Percentiles rank a stretch among this genome's conserved stretches.
Evolutionary conservation across 2,329 filamentous ascomycete species (phyloP).

Genomic region (Neoascochyta sp.): DNA sequence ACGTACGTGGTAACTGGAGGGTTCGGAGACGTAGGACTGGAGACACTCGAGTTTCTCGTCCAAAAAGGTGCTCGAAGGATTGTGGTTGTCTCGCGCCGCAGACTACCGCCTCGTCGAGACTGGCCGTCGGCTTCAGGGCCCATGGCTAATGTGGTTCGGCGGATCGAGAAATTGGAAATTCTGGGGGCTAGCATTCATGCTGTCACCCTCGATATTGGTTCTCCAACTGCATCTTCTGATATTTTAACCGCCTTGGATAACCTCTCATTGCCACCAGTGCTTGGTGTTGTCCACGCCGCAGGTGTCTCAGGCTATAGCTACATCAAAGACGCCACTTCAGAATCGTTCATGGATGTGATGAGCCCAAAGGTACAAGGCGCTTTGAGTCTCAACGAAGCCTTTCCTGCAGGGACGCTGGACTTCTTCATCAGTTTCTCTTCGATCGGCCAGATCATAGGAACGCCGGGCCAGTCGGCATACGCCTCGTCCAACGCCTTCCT

Average conservation of each 20-base stretch:
- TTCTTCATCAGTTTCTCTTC: constrained; percentile 29
- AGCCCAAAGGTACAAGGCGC: constrained; percentile 30
- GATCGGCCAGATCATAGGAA: constrained; percentile 22
- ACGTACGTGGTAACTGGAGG: constrained; percentile 47
- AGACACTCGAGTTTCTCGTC: constrained; percentile 37
- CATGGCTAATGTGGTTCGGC: constrained; percentile 9
- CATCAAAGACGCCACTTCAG: constrained; percentile 28
- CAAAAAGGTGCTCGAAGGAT: constrained; percentile 43
- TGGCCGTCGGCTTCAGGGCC: constrained; percentile 21
- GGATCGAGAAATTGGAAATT: constrained; percentile 16
- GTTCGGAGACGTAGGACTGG: constrained; percentile 42
- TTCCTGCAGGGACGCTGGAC: constrained; percentile 26
- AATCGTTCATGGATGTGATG: constrained; percentile 33
- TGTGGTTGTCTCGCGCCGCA: constrained; percentile 40
- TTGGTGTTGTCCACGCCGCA: constrained; percentile 43
- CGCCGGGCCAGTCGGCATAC: constrained; percentile 24
- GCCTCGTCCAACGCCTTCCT: constrained; percentile 30
- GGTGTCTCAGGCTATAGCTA: constrained; percentile 41
- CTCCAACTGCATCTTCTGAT: constrained; percentile 12
- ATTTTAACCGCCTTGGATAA: constrained; percentile 26
- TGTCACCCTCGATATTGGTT: constrained; percentile 38
- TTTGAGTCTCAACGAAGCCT: constrained; percentile 22
- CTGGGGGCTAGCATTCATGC: constrained; percentile 32
- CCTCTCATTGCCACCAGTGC: constrained; percentile 39
- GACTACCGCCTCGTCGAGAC: constrained; percentile 33